phyloP scores from a whole-genome alignment of 805 yeast species.

The Saccharomycopsis oosterbeekiorum region DNA sequence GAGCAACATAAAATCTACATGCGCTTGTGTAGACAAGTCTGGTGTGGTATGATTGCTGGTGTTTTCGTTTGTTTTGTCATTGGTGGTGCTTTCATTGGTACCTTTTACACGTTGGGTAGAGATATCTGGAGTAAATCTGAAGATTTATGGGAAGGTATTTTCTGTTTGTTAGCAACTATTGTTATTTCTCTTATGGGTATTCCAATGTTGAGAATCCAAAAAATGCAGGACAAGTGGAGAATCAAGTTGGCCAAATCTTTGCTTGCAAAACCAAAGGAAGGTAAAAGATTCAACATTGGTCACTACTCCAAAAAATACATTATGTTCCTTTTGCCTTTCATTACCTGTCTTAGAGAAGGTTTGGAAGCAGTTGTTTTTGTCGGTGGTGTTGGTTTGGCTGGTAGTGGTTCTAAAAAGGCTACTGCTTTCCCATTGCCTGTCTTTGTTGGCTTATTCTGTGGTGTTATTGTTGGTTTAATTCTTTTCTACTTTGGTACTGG shows the following conservation, averaged over 20 bases:
- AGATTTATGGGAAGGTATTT: slow-evolving; percentile 95
- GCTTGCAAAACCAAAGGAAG: slow-evolving; percentile 44
- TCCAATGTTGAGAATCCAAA: slow-evolving; percentile 91
- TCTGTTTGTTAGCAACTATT: slow-evolving; percentile 80
- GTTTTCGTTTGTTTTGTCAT: slow-evolving; percentile 67
- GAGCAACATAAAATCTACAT: slow-evolving; percentile 37
- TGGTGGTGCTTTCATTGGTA: slow-evolving; percentile 93
- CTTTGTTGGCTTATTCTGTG: slow-evolving; percentile 73
- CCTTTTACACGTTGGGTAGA: slow-evolving; percentile 67
- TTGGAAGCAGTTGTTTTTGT: slow-evolving; percentile 92
- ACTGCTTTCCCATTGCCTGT: slow-evolving; percentile 91
- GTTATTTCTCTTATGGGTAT: slow-evolving; percentile 92
- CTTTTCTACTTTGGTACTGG: slow-evolving; percentile 77
- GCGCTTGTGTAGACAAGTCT: slow-evolving; percentile 65
- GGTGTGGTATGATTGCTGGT: slow-evolving; percentile 74
- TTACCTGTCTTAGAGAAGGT: slow-evolving; percentile 94
- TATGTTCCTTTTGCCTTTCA: slow-evolving; percentile 81
- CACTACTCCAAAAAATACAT: slow-evolving; percentile 63
- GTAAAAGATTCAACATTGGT: slow-evolving; percentile 45
- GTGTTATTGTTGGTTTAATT: slow-evolving; percentile 56
- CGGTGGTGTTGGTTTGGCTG: slow-evolving; percentile 83
- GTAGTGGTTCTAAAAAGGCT: slow-evolving; percentile 34
- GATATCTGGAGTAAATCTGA: slow-evolving; percentile 85
- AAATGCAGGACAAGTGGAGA: slow-evolving; percentile 97
- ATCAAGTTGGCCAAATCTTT: slow-evolving; percentile 83